Conservation (phyloP, 805 yeast species). For the Isabelozyma heimii region DNA sequence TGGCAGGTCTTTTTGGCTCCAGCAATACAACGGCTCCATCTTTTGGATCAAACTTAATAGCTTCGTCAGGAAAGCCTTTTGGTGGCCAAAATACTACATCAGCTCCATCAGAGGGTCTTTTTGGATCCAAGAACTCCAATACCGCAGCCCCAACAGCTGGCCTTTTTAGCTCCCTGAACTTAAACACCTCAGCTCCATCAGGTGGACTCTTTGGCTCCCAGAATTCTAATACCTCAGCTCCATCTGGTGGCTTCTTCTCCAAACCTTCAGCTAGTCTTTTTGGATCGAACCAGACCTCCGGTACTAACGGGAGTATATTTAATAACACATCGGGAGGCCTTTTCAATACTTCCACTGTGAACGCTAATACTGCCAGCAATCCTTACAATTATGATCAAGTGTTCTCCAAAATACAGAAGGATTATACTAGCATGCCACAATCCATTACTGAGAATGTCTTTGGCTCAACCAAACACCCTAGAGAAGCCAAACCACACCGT, state of each 20-base stretch:
- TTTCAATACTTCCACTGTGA: neutral
- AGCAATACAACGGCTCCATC: neutral
- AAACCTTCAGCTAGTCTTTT: neutral
- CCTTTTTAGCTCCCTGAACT: slow-evolving; percentile 24
- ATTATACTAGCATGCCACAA: slow-evolving; percentile 25
- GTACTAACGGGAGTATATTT: too few species aligned
- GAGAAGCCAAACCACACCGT: slow-evolving; percentile 4
- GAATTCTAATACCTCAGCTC: slow-evolving; percentile 8
- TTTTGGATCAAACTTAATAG: neutral
- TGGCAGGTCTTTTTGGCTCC: slow-evolving; percentile 11
- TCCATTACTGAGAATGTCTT: slow-evolving; percentile 30
- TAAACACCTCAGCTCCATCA: too few species aligned
- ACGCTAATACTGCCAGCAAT: slow-evolving; percentile 9
- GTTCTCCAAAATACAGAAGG: slow-evolving; percentile 16
- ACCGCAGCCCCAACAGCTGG: slow-evolving; percentile 11
- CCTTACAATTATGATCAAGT: slow-evolving; percentile 30
- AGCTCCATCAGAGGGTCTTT: neutral
- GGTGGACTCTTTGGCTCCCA: slow-evolving; percentile 23
- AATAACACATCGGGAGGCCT: neutral
- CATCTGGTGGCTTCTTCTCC: slow-evolving; percentile 14
- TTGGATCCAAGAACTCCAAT: neutral
- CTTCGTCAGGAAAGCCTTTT: neutral
- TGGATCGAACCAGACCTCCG: too few species aligned
- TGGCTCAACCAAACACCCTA: slow-evolving; percentile 4
- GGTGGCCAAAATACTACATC: neutral